phyloP scores from a whole-genome alignment of 1,284 basidiomycete genomes.

The Kalmanozyma brasiliensis region DNA sequence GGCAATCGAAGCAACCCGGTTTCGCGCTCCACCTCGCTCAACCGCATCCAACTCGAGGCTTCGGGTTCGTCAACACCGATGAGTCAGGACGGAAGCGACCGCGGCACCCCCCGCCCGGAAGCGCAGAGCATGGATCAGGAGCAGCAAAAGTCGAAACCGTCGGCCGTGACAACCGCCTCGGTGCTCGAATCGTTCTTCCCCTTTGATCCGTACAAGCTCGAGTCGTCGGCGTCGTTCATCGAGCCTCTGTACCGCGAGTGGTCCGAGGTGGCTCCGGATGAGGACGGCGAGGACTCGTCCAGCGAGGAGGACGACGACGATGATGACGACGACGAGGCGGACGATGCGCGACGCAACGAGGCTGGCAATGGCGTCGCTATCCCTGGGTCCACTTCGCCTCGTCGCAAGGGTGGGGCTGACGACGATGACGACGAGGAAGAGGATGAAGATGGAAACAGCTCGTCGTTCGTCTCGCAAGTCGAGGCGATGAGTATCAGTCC shows the following conservation, averaged over 20 bases:
- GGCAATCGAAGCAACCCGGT: constrained; percentile 26
- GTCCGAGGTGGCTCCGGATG: constrained; percentile 70
- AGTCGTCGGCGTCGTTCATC: constrained; percentile 71
- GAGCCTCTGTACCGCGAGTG: constrained; percentile 72
- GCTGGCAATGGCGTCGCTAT: constrained; percentile 20
- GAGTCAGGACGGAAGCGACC: constrained; percentile 39
- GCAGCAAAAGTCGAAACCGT: constrained; percentile 1
- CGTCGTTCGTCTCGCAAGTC: constrained; percentile 58
- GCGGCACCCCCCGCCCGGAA: constrained; percentile 27
- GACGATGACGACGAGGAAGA: constrained; percentile 18
- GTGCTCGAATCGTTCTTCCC: constrained; percentile 94
- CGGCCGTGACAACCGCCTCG: constrained; percentile 37
- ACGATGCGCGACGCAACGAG: constrained; percentile 39
- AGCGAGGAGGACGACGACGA: constrained; percentile 54
- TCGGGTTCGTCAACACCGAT: constrained; percentile 27
- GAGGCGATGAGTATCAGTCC: constrained; percentile 66
- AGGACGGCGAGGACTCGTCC: constrained; percentile 52
- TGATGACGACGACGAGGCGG: constrained; percentile 25
- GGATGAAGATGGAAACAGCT: constrained; percentile 43
- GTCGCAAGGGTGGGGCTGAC: constrained; percentile 2
- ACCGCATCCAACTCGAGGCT: constrained; percentile 23
- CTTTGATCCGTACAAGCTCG: constrained; percentile 95
- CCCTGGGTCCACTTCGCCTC: constrained; percentile 14
- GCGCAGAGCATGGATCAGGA: constrained; percentile 1
- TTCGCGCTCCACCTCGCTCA: constrained; percentile 35